Evolutionary conservation across 495 filamentous ascomycete species (phyloP), one percentile per base, ranked within the genome.

Genomic region (Staphylotrichum tortipilum): DNA sequence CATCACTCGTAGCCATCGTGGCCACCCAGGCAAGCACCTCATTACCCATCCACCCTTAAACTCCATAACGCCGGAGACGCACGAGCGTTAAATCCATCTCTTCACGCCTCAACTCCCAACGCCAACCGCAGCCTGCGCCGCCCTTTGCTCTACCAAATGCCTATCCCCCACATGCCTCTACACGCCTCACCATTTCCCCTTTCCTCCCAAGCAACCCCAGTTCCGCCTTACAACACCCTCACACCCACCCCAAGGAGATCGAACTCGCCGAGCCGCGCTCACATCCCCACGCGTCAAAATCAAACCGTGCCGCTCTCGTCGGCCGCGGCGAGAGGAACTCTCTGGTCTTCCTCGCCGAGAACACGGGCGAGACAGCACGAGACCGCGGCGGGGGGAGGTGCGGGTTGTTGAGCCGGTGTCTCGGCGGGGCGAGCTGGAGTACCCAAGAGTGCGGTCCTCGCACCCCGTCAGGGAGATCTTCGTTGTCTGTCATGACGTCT

Each of bases 271-370:
- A 56, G 7, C 26, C 44, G 15, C 44, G 33, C 18, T 52, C 48
- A 24, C 47, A 45, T 2, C 53, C 58, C 59, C 56, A 61, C 4
- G 52, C 59, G 17, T 53, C 47, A 43, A 58, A 58, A 39, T 61
- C 50, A 36, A 61, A 61, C 40, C 49, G 50, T 24, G 33, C 55
- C 4, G 50, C 38, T 21, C 53, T 40, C 26, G 28, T 51, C 41
- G 50, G 59, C 50, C 24, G 43, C 4, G 55, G 59, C 12, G 50
- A 53, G 37, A 61, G 24, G 33, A 61, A 54, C 50, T 61, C 56
- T 26, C 53, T 40, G 29, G 55, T 58, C 47, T 35, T 47, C 49
- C 55, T 35, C 10, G 55, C 58, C 31, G 52, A 50, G 15, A 58
- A 53, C 15, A 51, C 49, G 15, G 52, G 45, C 35, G 44, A 33